Percentiles rank a stretch among this genome's conserved stretches.
These are phyloP conservation scores for Solioccasus polychromus DNA, from an alignment of 768 basidiomycete species.

Conservation along the genomic window DNA sequence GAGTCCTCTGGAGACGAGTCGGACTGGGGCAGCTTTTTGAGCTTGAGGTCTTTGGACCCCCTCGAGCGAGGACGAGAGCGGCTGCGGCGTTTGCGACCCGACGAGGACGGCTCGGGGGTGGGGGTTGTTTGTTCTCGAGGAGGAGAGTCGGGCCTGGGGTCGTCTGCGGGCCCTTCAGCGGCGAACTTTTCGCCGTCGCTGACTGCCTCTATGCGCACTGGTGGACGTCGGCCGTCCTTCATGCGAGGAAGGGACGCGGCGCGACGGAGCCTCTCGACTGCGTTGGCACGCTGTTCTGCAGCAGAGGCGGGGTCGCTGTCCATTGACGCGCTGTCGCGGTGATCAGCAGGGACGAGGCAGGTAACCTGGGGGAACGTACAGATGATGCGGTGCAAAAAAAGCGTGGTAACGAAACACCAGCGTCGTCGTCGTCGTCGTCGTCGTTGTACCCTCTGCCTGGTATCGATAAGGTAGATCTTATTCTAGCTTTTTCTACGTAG, in stretches of 20 bases:
- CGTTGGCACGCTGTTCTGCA: constrained; percentile 81
- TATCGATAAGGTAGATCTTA: constrained; percentile 31
- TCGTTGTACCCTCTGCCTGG: constrained; percentile 23
- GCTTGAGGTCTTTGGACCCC: constrained; percentile 71
- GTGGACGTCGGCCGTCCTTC: constrained; percentile 87
- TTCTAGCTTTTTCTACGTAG: too few relatives aligned
- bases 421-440: neutral
- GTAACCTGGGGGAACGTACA: constrained; percentile 1
- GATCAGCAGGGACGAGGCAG: neutral
- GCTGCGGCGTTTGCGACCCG: constrained; percentile 58
- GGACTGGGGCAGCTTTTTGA: constrained; percentile 52
- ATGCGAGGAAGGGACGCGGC: constrained; percentile 89
- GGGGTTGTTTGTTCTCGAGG: constrained; percentile 27
- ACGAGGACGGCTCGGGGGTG: constrained; percentile 44
- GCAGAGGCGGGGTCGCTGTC: constrained; percentile 40
- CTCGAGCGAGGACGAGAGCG: constrained; percentile 62
- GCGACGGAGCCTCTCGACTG: constrained; percentile 87
- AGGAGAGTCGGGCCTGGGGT: constrained; percentile 25
- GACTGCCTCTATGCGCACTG: constrained; percentile 79
- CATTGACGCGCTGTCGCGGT: constrained; percentile 18
- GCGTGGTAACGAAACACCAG: neutral
- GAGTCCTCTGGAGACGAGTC: constrained; percentile 73
- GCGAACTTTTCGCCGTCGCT: constrained; percentile 75
- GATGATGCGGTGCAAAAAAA: too few relatives aligned
- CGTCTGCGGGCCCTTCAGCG: constrained; percentile 37